Percentiles rank a stretch among this genome's conserved stretches.
Conservation (phyloP, 2,329 filamentous ascomycete genomes). For the Clarireedia hainanense region DNA sequence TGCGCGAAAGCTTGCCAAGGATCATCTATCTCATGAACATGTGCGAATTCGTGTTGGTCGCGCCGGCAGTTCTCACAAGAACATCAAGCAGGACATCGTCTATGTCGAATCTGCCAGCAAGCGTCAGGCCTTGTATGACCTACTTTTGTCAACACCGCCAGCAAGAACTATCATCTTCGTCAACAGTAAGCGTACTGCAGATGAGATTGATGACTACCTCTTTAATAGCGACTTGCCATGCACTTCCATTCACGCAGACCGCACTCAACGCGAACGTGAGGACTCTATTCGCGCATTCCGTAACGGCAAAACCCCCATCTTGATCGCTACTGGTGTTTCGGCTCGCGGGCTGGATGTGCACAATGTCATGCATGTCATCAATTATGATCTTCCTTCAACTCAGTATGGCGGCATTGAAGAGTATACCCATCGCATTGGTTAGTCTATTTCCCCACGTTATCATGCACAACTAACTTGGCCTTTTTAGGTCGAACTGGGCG, state of each 20-base stretch:
- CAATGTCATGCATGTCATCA: slow-evolving; percentile 86
- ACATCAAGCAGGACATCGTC: slow-evolving; percentile 73
- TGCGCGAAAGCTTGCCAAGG: slow-evolving; percentile 66
- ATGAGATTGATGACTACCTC: slow-evolving; percentile 80
- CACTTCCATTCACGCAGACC: slow-evolving; percentile 81
- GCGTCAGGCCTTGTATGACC: slow-evolving; percentile 60
- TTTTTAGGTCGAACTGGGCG: slow-evolving; percentile 76
- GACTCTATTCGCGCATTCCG: slow-evolving; percentile 85
- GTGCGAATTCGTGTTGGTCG: slow-evolving; percentile 81
- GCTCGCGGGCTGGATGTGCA: slow-evolving; percentile 71
- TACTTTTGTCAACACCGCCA: slow-evolving; percentile 63
- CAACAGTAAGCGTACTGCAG: slow-evolving; percentile 70
- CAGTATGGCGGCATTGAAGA: slow-evolving; percentile 84
- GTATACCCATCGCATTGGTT: slow-evolving; percentile 91
- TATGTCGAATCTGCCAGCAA: slow-evolving; percentile 60
- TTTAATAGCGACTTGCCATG: slow-evolving; percentile 74
- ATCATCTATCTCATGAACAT: slow-evolving; percentile 66
- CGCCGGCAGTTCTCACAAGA: slow-evolving; percentile 71
- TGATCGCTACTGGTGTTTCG: slow-evolving; percentile 80
- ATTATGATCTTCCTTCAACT: slow-evolving; percentile 74
- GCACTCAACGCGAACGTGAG: slow-evolving; percentile 85
- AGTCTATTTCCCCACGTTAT: slow-evolving; percentile 21
- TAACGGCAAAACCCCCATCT: slow-evolving; percentile 62
- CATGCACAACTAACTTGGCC: slow-evolving; percentile 9
- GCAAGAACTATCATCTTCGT: slow-evolving; percentile 84